Evolutionary conservation across 306 rosid species (phyloP).

Genomic region (Citrullus amarus): DNA sequence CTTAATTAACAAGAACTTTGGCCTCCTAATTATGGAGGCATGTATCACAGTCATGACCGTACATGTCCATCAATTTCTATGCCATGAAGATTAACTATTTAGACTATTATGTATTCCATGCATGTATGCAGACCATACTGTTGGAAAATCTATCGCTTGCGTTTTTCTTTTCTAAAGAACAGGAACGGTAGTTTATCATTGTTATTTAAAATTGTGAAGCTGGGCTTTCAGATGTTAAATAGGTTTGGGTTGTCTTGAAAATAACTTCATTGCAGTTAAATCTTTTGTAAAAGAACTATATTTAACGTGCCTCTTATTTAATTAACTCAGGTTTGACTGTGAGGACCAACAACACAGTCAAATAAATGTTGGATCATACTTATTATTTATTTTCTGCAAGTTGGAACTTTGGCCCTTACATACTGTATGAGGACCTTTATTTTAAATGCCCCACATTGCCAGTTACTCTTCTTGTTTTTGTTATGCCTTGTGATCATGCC

Average conservation of each 20-base stretch:
- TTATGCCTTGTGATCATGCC: not conserved
- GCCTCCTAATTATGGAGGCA: not conserved
- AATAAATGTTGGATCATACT: not conserved
- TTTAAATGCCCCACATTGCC: not conserved
- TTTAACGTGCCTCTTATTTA: not conserved
- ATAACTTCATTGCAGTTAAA: not conserved
- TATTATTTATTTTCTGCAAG: not conserved
- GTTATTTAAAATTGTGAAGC: not conserved
- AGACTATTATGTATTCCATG: not conserved
- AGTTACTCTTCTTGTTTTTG: not conserved
- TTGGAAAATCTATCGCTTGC: not conserved
- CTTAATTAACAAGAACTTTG: not conserved
- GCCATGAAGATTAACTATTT: not conserved
- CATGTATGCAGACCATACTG: not conserved
- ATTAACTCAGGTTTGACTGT: not conserved
- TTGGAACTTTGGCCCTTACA: not conserved
- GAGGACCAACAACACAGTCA: not conserved
- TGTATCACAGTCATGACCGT: not conserved
- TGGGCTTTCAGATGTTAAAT: not conserved
- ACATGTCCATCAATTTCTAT: not conserved
- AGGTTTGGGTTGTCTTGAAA: not conserved
- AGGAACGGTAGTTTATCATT: not conserved
- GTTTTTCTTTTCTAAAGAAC: not conserved
- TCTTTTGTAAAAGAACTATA: not conserved
- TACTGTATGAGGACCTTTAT: not conserved